Percentiles rank a stretch among this genome's conserved stretches.
Evolutionary conservation across 305 asterid species (phyloP).

Genomic region (Solanum hybrid): DNA sequence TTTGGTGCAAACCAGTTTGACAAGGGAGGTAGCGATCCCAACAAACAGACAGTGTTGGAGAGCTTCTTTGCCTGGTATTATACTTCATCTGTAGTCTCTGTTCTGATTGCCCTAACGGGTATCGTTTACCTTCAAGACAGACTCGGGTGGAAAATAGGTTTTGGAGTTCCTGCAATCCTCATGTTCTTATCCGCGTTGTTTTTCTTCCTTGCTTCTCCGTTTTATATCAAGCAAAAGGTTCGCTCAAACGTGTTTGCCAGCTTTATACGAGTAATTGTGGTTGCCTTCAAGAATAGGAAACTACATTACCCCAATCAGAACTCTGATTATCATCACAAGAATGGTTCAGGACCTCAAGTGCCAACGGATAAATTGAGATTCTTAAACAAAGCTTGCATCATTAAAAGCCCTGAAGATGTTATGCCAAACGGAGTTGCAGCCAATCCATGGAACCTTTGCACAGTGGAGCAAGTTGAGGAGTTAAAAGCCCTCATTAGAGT

Average conservation of each 20-base stretch:
- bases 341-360: neutral
- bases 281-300: neutral
- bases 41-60: neutral
- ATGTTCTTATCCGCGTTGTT: neutral
- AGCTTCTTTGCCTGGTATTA: neutral
- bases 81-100: neutral
- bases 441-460: neutral
- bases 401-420: neutral
- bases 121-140: neutral
- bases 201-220: neutral
- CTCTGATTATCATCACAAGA: neutral
- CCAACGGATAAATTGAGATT: neutral
- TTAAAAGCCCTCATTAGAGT: neutral
- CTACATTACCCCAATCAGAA: neutral
- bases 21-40: neutral
- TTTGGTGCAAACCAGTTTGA: neutral
- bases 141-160: neutral
- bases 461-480: neutral
- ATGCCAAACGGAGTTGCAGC: neutral
- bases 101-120: neutral
- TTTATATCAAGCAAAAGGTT: neutral
- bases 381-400: neutral
- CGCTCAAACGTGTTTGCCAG: neutral
- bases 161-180: neutral
- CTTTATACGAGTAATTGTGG: neutral